Evolutionary conservation across 768 basidiomycete genomes (phyloP).

Genomic region (Pholiota conissans): DNA sequence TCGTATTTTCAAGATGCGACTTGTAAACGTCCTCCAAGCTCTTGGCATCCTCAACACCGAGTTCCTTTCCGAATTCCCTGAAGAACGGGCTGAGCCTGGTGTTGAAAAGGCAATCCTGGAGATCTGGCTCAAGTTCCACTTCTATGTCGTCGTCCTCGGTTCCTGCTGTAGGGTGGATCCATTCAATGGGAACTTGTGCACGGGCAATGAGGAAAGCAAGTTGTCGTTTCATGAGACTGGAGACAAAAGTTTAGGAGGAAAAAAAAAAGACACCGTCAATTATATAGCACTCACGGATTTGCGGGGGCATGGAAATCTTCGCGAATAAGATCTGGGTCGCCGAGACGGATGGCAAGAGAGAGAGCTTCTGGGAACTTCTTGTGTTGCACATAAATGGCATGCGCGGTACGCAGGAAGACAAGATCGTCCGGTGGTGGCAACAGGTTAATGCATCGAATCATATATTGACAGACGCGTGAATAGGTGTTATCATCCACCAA

Average conservation of each 20-base stretch:
- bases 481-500: slow-evolving; percentile 89
- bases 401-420: slow-evolving; percentile 84
- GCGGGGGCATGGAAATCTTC: slow-evolving; percentile 88
- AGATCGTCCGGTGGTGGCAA: slow-evolving; percentile 92
- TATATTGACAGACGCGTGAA: slow-evolving; percentile 90
- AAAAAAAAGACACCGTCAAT: background rate
- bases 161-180: slow-evolving; percentile 65
- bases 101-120: slow-evolving; percentile 86
- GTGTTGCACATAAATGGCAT: slow-evolving; percentile 85
- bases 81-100: slow-evolving; percentile 81
- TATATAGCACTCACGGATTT: slow-evolving; percentile 76
- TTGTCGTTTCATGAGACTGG: slow-evolving; percentile 89
- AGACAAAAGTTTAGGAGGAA: background rate
- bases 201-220: slow-evolving; percentile 93
- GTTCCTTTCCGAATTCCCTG: slow-evolving; percentile 89
- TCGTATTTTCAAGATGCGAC: slow-evolving; percentile 87
- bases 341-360: slow-evolving; percentile 80
- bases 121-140: slow-evolving; percentile 61
- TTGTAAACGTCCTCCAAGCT: slow-evolving; percentile 98
- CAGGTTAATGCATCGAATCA: slow-evolving; percentile 91
- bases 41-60: slow-evolving; percentile 88
- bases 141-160: slow-evolving; percentile 58
- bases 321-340: slow-evolving; percentile 75
- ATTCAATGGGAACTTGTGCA: slow-evolving; percentile 86
- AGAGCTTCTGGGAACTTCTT: slow-evolving; percentile 91